phyloP scores from a whole-genome alignment of 2,329 filamentous ascomycete species.

The Aspergillus sergii region DNA sequence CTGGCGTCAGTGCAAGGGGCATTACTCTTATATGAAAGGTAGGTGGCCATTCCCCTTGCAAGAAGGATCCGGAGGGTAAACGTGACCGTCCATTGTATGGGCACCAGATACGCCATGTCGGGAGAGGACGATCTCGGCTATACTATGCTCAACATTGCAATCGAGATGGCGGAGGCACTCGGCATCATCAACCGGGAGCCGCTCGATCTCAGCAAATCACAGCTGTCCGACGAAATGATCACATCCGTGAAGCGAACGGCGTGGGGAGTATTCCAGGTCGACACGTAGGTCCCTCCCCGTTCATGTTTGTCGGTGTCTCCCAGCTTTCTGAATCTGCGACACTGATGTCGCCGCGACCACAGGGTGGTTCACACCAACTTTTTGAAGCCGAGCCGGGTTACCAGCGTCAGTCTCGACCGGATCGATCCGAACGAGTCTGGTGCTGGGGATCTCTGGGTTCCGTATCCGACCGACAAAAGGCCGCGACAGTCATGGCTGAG shows the following conservation, averaged over 20 bases:
- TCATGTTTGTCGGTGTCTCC: neutral
- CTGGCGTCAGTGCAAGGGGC: slow-evolving; percentile 28
- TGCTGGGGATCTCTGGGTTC: slow-evolving; percentile 14
- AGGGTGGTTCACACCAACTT: slow-evolving; percentile 27
- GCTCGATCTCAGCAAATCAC: slow-evolving; percentile 14
- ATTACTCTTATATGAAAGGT: slow-evolving; percentile 32
- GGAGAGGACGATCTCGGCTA: slow-evolving; percentile 31
- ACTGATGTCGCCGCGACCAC: neutral
- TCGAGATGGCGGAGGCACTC: slow-evolving; percentile 27
- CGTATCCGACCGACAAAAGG: slow-evolving; percentile 16
- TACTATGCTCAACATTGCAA: slow-evolving; percentile 30
- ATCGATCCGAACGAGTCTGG: slow-evolving; percentile 10
- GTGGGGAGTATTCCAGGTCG: slow-evolving; percentile 31
- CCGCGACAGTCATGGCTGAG: slow-evolving; percentile 16
- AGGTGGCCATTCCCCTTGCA: neutral
- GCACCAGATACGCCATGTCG: slow-evolving; percentile 28
- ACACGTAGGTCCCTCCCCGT: slow-evolving; percentile 22
- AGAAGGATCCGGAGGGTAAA: neutral
- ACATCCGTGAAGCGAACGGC: slow-evolving; percentile 24
- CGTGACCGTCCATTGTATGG: neutral
- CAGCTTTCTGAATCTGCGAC: neutral
- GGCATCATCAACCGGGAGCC: slow-evolving; percentile 24
- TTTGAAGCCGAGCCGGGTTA: slow-evolving; percentile 19
- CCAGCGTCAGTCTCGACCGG: slow-evolving; percentile 16
- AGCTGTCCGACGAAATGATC: slow-evolving; percentile 25